Base-by-base conservation (phyloP, 202 grass and related monocot species). In the Carex sylvatica region DNA sequence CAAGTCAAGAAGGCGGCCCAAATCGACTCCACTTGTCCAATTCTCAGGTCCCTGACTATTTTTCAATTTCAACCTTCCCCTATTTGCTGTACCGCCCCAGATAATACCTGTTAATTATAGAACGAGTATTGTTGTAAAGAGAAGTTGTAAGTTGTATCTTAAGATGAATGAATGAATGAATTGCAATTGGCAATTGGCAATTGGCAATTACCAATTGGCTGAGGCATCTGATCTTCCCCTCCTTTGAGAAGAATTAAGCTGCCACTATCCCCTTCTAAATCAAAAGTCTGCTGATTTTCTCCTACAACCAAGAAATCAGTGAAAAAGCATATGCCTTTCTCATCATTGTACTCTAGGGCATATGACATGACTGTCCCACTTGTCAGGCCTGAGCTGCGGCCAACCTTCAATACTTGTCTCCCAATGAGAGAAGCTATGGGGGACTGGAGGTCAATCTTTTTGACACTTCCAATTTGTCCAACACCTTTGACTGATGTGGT, bases 21-120 rank as follows among this genome's bases (percentile, higher is more conserved):
- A 85, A 82, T 95, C 93, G 71, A 95, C 90, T 79, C 93, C 93
- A 60, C 93, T 95, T 9, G 93, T 95, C 90, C 93, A 95, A 88
- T 95, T 95, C 86, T 95, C 93, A 22, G 93, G 90, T 54, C 90
- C 90, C 9, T 91, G 86, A 13, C 88, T 91, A 65, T 88, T 89
- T 88, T 92, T 92, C 74, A 95, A 88, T 61, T 95, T 95, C 82
- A 95, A 80, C 75, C 93, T 92, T 79, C 93, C 93, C 7, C 93
- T 85, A 47, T 95, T 95, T 54, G 93, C 88, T 13, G 93, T 95
- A 38, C 93, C 93, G 5, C 93, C 93, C 93, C 93, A 95, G 65
- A 95, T 95, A 80, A 95, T 95, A 56, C 74, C 74, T 78, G 53
- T 16, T 22, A 40, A 40, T 40, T 46, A 78, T 12, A 40, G 53